Evolutionary conservation across 352 stramenopile genomes (phyloP).

Genomic region (Globisporangium solare): DNA sequence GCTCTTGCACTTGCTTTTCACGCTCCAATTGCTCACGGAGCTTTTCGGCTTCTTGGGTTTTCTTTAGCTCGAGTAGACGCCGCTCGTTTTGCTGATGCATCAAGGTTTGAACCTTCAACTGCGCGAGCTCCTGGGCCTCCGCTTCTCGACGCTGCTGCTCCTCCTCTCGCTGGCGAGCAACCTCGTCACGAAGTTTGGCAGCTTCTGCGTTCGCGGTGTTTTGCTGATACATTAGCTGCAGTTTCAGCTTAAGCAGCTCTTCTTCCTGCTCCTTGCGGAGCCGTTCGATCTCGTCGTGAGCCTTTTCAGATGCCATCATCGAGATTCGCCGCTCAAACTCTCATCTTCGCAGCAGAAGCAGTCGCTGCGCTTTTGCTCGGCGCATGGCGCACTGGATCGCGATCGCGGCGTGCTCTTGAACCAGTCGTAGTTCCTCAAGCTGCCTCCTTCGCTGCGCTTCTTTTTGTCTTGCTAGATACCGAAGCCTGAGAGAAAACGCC

Average conservation of each 20-base stretch:
- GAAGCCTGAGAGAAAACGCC: conserved; percentile 47
- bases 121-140: conserved; percentile 53
- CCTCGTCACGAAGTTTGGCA: conserved; percentile 30
- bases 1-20: conserved; percentile 34
- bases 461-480: conserved; percentile 24
- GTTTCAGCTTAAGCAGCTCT: conserved; percentile 56
- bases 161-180: conserved; percentile 39
- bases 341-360: conserved; percentile 38
- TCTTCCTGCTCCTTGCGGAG: conserved; percentile 68
- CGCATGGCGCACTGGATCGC: conserved; percentile 68
- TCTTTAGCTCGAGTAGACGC: conserved; percentile 29
- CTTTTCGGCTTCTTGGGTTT: conserved; percentile 27
- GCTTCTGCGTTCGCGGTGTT: conserved; percentile 45
- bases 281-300: conserved; percentile 73
- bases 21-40: conserved; percentile 39
- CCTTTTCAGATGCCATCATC: conserved; percentile 78
- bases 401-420: conserved; percentile 44
- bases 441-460: conserved; percentile 27
- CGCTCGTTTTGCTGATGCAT: conserved; percentile 51
- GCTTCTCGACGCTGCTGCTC: conserved; percentile 38
- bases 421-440: conserved; percentile 22
- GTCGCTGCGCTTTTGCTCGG: conserved; percentile 28
- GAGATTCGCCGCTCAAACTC: conserved; percentile 80
- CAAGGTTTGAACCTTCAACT: conserved; percentile 46
- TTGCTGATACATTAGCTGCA: conserved; percentile 60